Evolutionary conservation across 495 filamentous ascomycete genomes (phyloP).

Genomic region (Aspergillus asperescens): DNA sequence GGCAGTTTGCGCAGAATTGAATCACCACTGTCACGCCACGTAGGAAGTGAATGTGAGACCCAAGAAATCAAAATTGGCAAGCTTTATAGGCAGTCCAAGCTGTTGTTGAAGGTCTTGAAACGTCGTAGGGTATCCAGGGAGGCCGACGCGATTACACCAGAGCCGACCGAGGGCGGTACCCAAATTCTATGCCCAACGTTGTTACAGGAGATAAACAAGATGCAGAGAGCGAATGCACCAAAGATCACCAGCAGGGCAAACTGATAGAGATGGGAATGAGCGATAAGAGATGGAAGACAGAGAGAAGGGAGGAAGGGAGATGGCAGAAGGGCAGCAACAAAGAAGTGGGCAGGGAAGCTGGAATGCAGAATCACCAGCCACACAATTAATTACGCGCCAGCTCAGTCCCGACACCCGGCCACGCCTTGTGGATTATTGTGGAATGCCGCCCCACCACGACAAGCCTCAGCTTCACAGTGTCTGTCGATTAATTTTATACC

Average conservation of each 20-base stretch:
- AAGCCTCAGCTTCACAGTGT: neutral
- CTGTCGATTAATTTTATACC: neutral
- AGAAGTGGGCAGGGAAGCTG: neutral
- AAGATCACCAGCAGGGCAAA: neutral
- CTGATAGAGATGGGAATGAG: conserved; percentile 7
- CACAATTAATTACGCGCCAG: conserved; percentile 8
- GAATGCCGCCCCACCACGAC: conserved; percentile 5
- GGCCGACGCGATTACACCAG: conserved; percentile 15
- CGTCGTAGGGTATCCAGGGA: conserved; percentile 16
- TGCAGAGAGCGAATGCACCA: conserved; percentile 7
- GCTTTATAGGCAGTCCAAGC: neutral
- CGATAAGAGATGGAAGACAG: conserved; percentile 1
- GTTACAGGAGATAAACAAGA: neutral
- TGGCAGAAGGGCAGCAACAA: conserved; percentile 2
- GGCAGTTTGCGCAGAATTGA: neutral
- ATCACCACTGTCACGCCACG: neutral
- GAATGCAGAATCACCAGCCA: conserved; percentile 13
- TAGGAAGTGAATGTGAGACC: neutral
- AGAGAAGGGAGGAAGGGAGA: neutral
- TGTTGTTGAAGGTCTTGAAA: neutral
- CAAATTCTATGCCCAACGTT: conserved; percentile 1
- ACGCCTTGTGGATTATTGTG: too few species aligned
- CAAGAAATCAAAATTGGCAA: neutral
- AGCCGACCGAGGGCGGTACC: conserved; percentile 13
- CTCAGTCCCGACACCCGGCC: too few species aligned